phyloP scores from a whole-genome alignment of 139 green algal species.

The Closterium sp. region DNA sequence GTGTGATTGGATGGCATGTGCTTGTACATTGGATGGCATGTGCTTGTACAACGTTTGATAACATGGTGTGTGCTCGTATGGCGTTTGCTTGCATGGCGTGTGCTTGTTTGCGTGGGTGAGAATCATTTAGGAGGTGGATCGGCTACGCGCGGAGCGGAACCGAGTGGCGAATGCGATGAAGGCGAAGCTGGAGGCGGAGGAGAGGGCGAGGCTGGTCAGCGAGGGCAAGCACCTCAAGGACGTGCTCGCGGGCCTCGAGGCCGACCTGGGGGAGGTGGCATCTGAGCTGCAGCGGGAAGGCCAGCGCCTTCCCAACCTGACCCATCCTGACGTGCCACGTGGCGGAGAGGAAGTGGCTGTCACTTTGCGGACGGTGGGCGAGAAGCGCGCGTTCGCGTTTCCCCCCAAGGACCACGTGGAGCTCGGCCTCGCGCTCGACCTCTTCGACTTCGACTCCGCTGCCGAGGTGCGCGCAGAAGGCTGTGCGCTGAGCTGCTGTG shows the following conservation, averaged over 20 bases:
- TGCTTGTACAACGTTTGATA: too few species aligned
- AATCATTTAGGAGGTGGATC: neutral
- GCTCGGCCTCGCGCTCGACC: constrained; percentile 45
- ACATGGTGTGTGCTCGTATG: too few species aligned
- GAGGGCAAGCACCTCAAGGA: constrained; percentile 89
- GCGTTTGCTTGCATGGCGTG: too few species aligned
- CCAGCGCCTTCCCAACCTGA: constrained; percentile 90
- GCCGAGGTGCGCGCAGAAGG: too few species aligned
- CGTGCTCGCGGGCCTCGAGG: constrained; percentile 73
- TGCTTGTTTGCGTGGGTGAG: neutral
- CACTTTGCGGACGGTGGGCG: constrained; percentile 53
- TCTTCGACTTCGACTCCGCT: constrained; percentile 42
- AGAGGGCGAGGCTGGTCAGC: constrained; percentile 64
- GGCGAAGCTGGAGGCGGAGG: neutral
- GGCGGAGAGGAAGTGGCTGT: constrained; percentile 78
- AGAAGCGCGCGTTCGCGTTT: constrained; percentile 65
- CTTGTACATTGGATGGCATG: too few species aligned
- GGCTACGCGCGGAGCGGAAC: constrained; percentile 52
- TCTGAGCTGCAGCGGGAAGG: constrained; percentile 82
- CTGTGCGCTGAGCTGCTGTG: too few species aligned
- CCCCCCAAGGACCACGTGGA: constrained; percentile 51
- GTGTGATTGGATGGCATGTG: too few species aligned
- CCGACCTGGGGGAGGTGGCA: constrained; percentile 62
- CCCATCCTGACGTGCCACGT: constrained; percentile 83
- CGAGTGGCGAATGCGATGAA: constrained; percentile 58